Evolutionary conservation across 306 rosid species (phyloP).

Genomic region (Astragalus membranaceus): DNA sequence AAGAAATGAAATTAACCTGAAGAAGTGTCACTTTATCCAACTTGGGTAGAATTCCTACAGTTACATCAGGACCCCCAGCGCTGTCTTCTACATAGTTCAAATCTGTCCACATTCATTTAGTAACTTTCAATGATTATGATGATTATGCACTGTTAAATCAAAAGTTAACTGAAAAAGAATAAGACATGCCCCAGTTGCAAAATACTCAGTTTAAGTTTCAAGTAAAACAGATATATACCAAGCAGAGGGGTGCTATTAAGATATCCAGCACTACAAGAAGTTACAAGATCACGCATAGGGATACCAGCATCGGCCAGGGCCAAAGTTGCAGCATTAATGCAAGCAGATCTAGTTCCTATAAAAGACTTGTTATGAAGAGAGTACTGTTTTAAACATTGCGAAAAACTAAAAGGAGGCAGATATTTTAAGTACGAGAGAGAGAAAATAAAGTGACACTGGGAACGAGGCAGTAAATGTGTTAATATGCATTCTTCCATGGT

Average conservation of each 20-base stretch:
- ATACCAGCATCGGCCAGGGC: constrained; percentile 97
- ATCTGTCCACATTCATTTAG: constrained; percentile 40
- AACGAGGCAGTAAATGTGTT: constrained; percentile 83
- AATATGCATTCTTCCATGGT: constrained; percentile 84
- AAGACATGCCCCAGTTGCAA: not conserved
- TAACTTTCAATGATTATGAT: constrained; percentile 6
- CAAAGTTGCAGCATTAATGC: constrained; percentile 91
- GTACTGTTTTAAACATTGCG: not conserved
- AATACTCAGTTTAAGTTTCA: not conserved
- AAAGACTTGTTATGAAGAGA: constrained; percentile 11
- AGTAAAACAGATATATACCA: constrained; percentile 39
- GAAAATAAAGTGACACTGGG: constrained; percentile 37
- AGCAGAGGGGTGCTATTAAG: constrained; percentile 82
- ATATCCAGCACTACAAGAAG: constrained; percentile 91
- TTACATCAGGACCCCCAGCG: constrained; percentile 97
- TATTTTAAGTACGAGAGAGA: not conserved
- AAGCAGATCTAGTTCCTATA: constrained; percentile 90
- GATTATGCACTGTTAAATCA: not conserved
- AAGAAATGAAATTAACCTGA: constrained; percentile 44
- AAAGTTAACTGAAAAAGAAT: not conserved
- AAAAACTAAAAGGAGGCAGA: constrained; percentile 1
- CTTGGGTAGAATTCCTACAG: constrained; percentile 76
- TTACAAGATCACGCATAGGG: constrained; percentile 89
- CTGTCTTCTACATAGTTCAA: constrained; percentile 91
- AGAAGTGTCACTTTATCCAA: constrained; percentile 84